Conservation (phyloP, 2,329 filamentous ascomycete species). For the Colletotrichum melonis region DNA sequence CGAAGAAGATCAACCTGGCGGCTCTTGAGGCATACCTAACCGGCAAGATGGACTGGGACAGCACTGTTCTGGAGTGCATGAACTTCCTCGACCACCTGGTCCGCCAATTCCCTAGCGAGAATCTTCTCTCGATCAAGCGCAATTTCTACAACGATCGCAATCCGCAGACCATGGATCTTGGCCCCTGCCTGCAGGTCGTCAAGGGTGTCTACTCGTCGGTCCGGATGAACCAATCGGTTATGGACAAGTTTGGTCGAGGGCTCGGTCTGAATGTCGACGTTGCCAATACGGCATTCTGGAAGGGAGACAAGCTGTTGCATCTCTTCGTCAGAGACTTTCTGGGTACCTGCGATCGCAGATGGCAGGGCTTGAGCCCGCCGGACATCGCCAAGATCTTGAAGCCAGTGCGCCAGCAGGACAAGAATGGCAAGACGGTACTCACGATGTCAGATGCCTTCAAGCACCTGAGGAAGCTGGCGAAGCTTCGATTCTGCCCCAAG, state of each 20-base stretch:
- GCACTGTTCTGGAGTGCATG: slow-evolving; percentile 79
- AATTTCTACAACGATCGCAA: slow-evolving; percentile 78
- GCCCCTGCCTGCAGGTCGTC: slow-evolving; percentile 75
- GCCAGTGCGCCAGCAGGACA: slow-evolving; percentile 45
- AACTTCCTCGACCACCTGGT: slow-evolving; percentile 93
- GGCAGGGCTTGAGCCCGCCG: slow-evolving; percentile 39
- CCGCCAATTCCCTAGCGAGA: slow-evolving; percentile 78
- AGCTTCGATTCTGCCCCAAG: slow-evolving; percentile 66
- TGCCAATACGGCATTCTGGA: slow-evolving; percentile 92
- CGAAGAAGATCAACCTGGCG: slow-evolving; percentile 75
- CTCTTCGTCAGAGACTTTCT: slow-evolving; percentile 41
- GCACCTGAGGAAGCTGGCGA: slow-evolving; percentile 63
- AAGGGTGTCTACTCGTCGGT: slow-evolving; percentile 93
- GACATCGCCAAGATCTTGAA: slow-evolving; percentile 45
- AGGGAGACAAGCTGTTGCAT: slow-evolving; percentile 49
- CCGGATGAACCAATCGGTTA: slow-evolving; percentile 71
- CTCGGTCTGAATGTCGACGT: slow-evolving; percentile 91
- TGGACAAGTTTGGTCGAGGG: slow-evolving; percentile 59
- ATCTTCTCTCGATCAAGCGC: slow-evolving; percentile 79
- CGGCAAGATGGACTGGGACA: slow-evolving; percentile 70
- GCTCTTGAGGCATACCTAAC: slow-evolving; percentile 75
- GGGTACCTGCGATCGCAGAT: slow-evolving; percentile 46
- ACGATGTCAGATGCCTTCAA: slow-evolving; percentile 64
- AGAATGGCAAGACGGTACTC: slow-evolving; percentile 39
- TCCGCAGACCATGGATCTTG: slow-evolving; percentile 64